Evolutionary conservation across 2,329 filamentous ascomycete species (phyloP), one percentile per base, ranked within the genome.

Genomic region (Aspergillus brasiliensis): DNA sequence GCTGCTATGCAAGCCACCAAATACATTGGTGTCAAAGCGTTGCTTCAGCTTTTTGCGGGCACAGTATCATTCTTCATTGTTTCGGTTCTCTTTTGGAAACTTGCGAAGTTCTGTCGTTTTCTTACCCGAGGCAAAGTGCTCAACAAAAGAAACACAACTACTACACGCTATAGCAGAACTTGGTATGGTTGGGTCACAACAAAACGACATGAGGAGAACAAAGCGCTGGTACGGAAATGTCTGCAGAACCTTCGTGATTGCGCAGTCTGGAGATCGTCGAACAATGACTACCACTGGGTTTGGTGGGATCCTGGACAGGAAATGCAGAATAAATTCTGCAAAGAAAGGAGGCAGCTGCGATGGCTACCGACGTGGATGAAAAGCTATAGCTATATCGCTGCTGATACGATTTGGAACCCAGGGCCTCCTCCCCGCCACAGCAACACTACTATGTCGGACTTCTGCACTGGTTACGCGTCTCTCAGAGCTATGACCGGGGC

Each of bases 131-230:
- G 70, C 40, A 74, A 67, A 61, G 71, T 79, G 28, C 53, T 77
- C 19, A 56, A 63, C 47, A 64, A 61, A 55, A 73, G 73, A 23
- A 77, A 74, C 60, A 53, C 62, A 3, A 63, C 69, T 8, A 67
- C 65, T 15, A 65, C 67, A 61, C 74, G 75, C 13, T 78, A 77
- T 60, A 71, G 71, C 23, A 76, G 71, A 44, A 77, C 76, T 11
- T 79, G 77, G 77, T 77, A 79, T 59, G 77, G 77, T 34, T 79
- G 77, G 77, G 67, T 78, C 13, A 65, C 72, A 2, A 54, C 70
- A 11, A 60, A 73, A n/a, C 68, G 62, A 5, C 71, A 77, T 25
- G 65, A 76, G 44, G 60, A 64, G 7, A 70, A 70, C 28, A 76
- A 73, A 57, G 28, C 60, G 7, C 38, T 64, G 3, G 62, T 73